Evolutionary conservation across 2,329 filamentous ascomycete species (phyloP).

Genomic region (Aspergillus piperis): DNA sequence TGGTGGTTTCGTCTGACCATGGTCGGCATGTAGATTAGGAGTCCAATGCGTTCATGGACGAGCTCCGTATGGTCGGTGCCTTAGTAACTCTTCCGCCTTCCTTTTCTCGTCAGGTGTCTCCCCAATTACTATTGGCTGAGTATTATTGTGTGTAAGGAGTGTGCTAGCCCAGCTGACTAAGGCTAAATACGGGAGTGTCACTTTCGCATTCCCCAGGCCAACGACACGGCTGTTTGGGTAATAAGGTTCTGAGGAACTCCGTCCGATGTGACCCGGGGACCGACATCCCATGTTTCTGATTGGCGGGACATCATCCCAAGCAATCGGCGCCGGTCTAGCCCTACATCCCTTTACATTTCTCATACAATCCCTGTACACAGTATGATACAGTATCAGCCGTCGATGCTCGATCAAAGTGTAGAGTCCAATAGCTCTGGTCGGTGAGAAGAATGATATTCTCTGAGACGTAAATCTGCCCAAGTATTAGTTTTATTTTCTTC

Average conservation of each 20-base stretch:
- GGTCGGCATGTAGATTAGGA: neutral
- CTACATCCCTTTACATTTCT: neutral
- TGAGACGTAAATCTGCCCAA: neutral
- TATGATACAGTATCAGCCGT: slow-evolving; percentile 6
- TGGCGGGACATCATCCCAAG: slow-evolving; percentile 11
- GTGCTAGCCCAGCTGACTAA: slow-evolving; percentile 1
- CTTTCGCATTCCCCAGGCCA: slow-evolving; percentile 1
- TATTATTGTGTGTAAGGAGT: neutral
- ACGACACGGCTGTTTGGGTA: slow-evolving; percentile 11
- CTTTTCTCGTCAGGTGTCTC: neutral
- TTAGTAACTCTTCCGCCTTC: neutral
- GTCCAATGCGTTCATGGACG: neutral
- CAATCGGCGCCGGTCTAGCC: slow-evolving; percentile 9
- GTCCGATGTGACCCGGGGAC: slow-evolving; percentile 9
- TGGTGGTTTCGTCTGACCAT: neutral
- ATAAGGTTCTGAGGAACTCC: slow-evolving; percentile 17
- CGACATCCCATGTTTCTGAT: slow-evolving; percentile 8
- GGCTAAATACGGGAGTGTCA: neutral
- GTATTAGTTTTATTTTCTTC: neutral
- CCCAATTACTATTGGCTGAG: too few species aligned
- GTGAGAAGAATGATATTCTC: neutral
- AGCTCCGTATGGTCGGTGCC: neutral
- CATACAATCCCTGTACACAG: neutral
- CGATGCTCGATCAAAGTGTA: neutral
- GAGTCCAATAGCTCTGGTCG: neutral